Base-by-base conservation (phyloP, 305 asterid genomes). In the Rubia tinctorum region DNA sequence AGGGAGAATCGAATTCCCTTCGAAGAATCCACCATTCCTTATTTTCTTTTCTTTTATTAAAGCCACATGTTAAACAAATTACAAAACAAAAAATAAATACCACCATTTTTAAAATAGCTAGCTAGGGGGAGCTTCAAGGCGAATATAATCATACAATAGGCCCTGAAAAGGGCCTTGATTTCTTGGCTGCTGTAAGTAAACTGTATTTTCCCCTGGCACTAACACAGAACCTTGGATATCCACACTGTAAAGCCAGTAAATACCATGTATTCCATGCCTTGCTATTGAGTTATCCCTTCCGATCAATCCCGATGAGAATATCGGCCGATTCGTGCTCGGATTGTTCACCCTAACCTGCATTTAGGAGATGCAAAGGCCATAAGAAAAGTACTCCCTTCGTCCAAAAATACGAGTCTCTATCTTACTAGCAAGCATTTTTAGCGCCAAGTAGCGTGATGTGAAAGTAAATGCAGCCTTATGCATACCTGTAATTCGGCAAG, bases 211-310 rank as follows among this genome's bases (percentile, higher is more conserved):
- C 37, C 97, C 98, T 67, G 84, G 51, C 60, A 87, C 86, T 43
- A 95, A 85, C 30, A 69, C 12, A 71, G 75, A 62, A 17, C 90
- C 89, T 23, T 71, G 77, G 66, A 95, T 80, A 56, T 89, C 93
- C 68, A 92, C 78, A 70, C 61, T 80, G 88, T 86, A 92, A 47
- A 92, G 83, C 97, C 99, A 89, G 60, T 92, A 85, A 22, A 95
- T 79, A 30, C 99, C 99, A 78, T 95, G 98, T 49, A 89, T 86
- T 60, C 99, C 98, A 71, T 92, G 99, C 77, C 99, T 92, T 37
- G 99, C 99, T 56, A 92, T 91, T 20, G 99, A 78, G 68, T 95
- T 95, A 66, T 95, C 99, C 79, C 96, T 89, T 76, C 99, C 99
- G 18, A 95, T 88, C 79, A 95, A 81, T 43, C 99, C 96, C 0